These are phyloP conservation scores for Naegleria gruberi DNA, from an alignment of 208 protist species.

Conservation along the genomic window DNA sequence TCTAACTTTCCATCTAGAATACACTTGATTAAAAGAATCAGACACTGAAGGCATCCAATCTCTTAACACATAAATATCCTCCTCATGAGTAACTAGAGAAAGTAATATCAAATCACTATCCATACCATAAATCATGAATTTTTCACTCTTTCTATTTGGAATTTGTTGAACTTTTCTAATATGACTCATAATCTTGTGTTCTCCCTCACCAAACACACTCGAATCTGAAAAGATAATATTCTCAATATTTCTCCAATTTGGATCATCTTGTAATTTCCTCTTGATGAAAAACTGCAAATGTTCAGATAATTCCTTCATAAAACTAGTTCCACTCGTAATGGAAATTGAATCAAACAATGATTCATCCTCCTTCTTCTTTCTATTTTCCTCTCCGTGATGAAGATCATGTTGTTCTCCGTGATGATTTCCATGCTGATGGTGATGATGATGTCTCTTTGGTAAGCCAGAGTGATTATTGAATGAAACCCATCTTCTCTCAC, in stretches of 20 bases:
- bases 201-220: conserved; percentile 89
- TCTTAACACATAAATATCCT: conserved; percentile 57
- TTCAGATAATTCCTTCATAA: conserved; percentile 65
- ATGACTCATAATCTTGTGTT: conserved; percentile 72
- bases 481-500: conserved; percentile 67
- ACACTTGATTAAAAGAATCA: neutral
- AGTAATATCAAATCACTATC: conserved; percentile 75
- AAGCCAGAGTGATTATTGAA: neutral
- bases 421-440: neutral
- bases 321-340: conserved; percentile 86
- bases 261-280: conserved; percentile 20
- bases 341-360: conserved; percentile 70
- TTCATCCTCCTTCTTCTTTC: conserved; percentile 17
- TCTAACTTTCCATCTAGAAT: neutral
- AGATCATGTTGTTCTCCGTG: neutral
- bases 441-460: neutral
- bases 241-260: conserved; percentile 13
- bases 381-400: conserved; percentile 22
- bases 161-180: conserved; percentile 33
- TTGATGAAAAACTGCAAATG: conserved; percentile 31
- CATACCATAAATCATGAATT: conserved; percentile 32
- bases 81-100: conserved; percentile 60
- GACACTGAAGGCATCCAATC: conserved; percentile 42
- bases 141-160: conserved; percentile 5
- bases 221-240: conserved; percentile 86